A percentile compares a stretch with the other conserved stretches of the same genome.
Conservation (phyloP, 2,329 filamentous ascomycete genomes). For the Hymenoscyphus infarciens region DNA sequence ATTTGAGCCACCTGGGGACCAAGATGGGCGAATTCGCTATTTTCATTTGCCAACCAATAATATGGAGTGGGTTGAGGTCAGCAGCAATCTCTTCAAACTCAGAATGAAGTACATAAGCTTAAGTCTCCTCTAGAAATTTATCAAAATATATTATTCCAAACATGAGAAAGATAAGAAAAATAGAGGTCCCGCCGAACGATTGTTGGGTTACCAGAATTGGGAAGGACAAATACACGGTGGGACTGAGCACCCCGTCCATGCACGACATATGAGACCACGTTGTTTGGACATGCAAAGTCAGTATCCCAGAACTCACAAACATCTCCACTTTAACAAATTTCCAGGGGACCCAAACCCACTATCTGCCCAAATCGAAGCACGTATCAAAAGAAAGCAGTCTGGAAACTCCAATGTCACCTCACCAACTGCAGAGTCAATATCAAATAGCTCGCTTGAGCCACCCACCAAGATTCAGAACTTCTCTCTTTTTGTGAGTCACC, state of each 20-base stretch:
- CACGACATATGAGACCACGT: slow-evolving; percentile 22
- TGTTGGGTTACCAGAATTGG: slow-evolving; percentile 26
- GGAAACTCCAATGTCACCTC: neutral
- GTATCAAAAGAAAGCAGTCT: neutral
- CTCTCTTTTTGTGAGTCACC: neutral
- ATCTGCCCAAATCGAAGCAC: neutral
- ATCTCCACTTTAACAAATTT: neutral
- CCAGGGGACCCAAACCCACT: neutral
- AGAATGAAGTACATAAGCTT: too few species aligned
- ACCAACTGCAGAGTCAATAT: neutral
- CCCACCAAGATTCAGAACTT: neutral
- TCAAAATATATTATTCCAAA: slow-evolving; percentile 18
- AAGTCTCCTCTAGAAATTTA: slow-evolving; percentile 20
- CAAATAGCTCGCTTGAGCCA: neutral
- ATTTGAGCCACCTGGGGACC: neutral
- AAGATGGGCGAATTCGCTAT: slow-evolving; percentile 14
- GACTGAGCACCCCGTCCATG: slow-evolving; percentile 22
- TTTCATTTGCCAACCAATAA: slow-evolving; percentile 28
- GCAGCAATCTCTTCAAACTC: too few species aligned
- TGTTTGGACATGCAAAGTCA: slow-evolving; percentile 18
- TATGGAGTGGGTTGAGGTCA: slow-evolving; percentile 26
- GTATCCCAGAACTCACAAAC: neutral
- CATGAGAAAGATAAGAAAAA: slow-evolving; percentile 2
- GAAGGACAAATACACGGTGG: slow-evolving; percentile 22
- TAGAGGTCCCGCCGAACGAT: slow-evolving; percentile 1